Evolutionary conservation across 148 eudicot genomes (phyloP).

Genomic region (Nepenthes gracilis): DNA sequence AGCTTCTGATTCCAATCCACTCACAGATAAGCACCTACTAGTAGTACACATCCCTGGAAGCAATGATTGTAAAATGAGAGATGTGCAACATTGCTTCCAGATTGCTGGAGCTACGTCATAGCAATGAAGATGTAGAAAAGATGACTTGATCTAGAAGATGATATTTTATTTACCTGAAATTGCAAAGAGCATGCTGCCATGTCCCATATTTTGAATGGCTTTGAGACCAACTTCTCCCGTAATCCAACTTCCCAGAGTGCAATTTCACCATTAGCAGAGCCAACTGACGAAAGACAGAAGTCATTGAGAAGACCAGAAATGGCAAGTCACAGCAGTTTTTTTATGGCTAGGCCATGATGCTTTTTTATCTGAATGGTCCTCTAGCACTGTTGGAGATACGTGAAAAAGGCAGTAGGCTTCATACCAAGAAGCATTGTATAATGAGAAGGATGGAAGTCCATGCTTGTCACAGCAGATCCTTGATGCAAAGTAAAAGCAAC

Average conservation of each 20-base stretch:
- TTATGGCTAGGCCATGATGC: background rate
- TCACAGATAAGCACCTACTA: background rate
- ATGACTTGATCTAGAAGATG: background rate
- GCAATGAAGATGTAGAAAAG: background rate
- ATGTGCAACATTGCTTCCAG: background rate
- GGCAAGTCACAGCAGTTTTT: background rate
- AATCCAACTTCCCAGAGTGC: conserved; percentile 87
- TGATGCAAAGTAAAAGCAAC: conserved; percentile 71
- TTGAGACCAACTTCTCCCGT: conserved; percentile 55
- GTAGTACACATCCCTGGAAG: background rate
- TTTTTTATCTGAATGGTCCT: background rate
- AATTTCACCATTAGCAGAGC: conserved; percentile 67
- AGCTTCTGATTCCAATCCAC: too few relatives aligned
- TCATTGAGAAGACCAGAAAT: conserved; percentile 6
- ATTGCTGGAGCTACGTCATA: background rate
- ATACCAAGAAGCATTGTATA: conserved; percentile 45
- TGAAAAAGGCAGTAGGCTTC: conserved; percentile 4
- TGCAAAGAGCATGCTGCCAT: conserved; percentile 48
- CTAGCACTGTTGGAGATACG: background rate
- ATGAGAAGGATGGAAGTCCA: conserved; percentile 87
- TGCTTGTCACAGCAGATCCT: conserved; percentile 70
- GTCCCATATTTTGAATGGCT: conserved; percentile 70
- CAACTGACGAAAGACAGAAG: conserved; percentile 40
- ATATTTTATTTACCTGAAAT: conserved; percentile 32
- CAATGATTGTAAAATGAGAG: background rate